These are phyloP conservation scores for Rubroshorea leprosula DNA, from an alignment of 345 rosid species.

Conservation along the genomic window DNA sequence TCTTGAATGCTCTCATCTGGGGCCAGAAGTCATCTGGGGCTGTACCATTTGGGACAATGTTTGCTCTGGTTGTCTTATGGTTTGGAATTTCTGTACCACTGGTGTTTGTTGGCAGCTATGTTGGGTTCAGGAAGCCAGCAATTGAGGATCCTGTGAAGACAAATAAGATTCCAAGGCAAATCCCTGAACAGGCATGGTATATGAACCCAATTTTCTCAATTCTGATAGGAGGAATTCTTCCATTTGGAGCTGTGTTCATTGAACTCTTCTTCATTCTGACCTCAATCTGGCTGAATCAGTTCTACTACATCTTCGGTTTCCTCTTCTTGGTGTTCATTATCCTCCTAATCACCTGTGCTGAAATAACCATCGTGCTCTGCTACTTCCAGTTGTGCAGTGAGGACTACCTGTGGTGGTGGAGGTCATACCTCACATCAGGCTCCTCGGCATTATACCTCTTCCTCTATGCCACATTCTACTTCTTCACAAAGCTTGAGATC, in stretches of 20 bases:
- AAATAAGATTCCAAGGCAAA: constrained; percentile 74
- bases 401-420: constrained; percentile 90
- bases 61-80: constrained; percentile 68
- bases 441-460: constrained; percentile 71
- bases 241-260: constrained; percentile 78
- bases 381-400: constrained; percentile 84
- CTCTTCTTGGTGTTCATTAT: constrained; percentile 66
- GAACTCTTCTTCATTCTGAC: constrained; percentile 86
- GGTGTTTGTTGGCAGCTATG: constrained; percentile 56
- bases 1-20: constrained; percentile 71
- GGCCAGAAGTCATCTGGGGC: constrained; percentile 86
- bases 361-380: constrained; percentile 71
- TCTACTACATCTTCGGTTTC: constrained; percentile 84
- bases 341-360: constrained; percentile 67
- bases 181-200: constrained; percentile 86
- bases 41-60: constrained; percentile 88
- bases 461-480: constrained; percentile 70
- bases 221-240: constrained; percentile 72
- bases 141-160: constrained; percentile 76
- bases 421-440: constrained; percentile 81
- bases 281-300: constrained; percentile 87
- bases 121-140: constrained; percentile 70
- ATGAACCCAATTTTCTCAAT: constrained; percentile 76
- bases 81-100: constrained; percentile 78
- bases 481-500: constrained; percentile 83